phyloP scores from a whole-genome alignment of 1,284 basidiomycete species.

The Ceratobasidium papillatum region DNA sequence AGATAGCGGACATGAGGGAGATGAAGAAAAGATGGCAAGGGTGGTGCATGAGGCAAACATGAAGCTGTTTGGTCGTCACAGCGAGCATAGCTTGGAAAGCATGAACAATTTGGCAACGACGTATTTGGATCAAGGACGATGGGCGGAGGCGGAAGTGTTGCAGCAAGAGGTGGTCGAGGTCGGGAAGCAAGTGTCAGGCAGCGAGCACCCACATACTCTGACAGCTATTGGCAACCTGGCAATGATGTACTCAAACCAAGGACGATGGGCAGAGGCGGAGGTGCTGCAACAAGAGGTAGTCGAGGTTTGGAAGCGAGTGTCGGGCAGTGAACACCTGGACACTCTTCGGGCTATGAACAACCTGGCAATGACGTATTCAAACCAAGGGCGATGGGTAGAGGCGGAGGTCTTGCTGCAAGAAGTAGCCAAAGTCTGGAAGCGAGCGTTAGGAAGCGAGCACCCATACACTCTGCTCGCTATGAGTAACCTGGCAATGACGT shows the following conservation, averaged over 20 bases:
- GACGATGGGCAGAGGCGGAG: neutral
- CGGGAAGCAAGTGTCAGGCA: neutral
- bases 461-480: no score
- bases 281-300: neutral
- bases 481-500: no score
- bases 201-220: neutral
- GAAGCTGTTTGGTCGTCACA: neutral
- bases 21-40: neutral
- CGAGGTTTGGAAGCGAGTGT: neutral
- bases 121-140: neutral
- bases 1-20: neutral
- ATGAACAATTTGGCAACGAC: neutral
- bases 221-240: neutral
- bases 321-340: neutral
- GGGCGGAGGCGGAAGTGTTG: neutral
- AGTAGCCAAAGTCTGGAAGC: no score
- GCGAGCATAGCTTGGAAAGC: neutral
- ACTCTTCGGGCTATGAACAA: neutral
- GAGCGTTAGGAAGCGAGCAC: no score
- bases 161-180: neutral
- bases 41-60: neutral
- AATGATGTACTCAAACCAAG: neutral
- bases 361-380: neutral
- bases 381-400: constrained; percentile 1
- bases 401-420: no score